These are phyloP conservation scores for Ceratocystis diversiconidia DNA, from an alignment of 2,329 filamentous ascomycete species.

Conservation along the genomic window DNA sequence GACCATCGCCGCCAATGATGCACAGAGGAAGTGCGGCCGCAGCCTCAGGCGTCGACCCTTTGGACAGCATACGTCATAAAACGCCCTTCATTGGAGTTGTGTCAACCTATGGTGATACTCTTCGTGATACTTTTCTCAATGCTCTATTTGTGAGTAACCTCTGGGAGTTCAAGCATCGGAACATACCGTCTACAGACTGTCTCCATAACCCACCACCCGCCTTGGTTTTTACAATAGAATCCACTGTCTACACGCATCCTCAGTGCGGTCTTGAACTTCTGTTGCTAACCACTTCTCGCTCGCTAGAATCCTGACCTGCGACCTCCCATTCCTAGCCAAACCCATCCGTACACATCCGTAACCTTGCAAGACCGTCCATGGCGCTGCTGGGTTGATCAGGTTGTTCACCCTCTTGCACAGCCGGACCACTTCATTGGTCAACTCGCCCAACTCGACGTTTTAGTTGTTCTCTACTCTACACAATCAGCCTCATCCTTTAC, in stretches of 20 bases:
- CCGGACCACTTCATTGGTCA: conserved; percentile 17
- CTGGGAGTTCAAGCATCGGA: not conserved
- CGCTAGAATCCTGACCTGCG: conserved; percentile 7
- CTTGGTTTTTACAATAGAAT: not conserved
- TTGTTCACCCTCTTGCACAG: conserved; percentile 15
- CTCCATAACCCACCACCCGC: not conserved
- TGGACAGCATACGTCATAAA: conserved; percentile 14
- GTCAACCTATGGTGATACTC: conserved; percentile 13
- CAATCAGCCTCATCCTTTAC: conserved; percentile 7
- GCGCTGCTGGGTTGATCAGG: conserved; percentile 17
- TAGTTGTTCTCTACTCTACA: conserved; percentile 14
- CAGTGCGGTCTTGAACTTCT: not conserved
- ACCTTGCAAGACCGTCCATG: conserved; percentile 11
- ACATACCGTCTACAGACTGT: not conserved
- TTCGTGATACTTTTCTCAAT: conserved; percentile 13
- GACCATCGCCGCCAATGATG: conserved; percentile 8
- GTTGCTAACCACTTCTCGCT: not conserved
- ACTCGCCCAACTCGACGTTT: conserved; percentile 15
- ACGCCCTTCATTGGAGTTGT: conserved; percentile 16
- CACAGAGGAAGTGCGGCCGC: not conserved
- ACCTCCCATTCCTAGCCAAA: conserved; percentile 5
- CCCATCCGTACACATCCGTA: conserved; percentile 12
- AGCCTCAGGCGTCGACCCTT: not conserved
- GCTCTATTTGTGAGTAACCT: conserved; percentile 16
- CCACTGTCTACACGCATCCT: not conserved